These are phyloP conservation scores for Neurospora sp. DNA, from an alignment of 495 filamentous ascomycete species.

Conservation along the genomic window DNA sequence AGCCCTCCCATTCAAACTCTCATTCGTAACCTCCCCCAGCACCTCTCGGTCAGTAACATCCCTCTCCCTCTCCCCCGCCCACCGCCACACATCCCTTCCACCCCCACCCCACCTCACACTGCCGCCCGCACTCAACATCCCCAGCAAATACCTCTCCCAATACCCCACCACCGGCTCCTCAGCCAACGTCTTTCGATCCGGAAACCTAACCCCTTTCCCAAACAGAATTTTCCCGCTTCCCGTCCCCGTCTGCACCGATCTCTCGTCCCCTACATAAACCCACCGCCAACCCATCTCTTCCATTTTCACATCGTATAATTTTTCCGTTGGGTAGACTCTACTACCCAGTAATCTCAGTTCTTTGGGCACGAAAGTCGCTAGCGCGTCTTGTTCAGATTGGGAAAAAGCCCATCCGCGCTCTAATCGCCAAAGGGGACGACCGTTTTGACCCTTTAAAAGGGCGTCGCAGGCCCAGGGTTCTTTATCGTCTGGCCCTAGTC, in stretches of 20 bases:
- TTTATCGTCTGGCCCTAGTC: slow-evolving; percentile 19
- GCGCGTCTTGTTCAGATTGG: not conserved
- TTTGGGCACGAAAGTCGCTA: not conserved
- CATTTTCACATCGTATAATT: slow-evolving; percentile 6
- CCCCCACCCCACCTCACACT: too few species aligned
- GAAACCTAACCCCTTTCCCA: slow-evolving; percentile 30
- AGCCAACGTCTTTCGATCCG: slow-evolving; percentile 8
- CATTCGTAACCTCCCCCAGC: not conserved
- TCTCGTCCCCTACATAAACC: slow-evolving; percentile 28
- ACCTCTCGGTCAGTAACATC: not conserved
- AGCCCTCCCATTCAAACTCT: not conserved
- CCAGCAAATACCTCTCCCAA: slow-evolving; percentile 19
- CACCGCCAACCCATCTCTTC: slow-evolving; percentile 19
- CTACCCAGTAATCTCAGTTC: slow-evolving; percentile 1
- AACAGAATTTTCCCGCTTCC: slow-evolving; percentile 17
- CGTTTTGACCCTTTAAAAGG: slow-evolving; percentile 1
- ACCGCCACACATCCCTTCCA: slow-evolving; percentile 24
- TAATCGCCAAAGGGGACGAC: slow-evolving; percentile 9
- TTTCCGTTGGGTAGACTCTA: slow-evolving; percentile 10
- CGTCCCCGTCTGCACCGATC: slow-evolving; percentile 23
- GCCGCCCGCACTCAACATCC: slow-evolving; percentile 9
- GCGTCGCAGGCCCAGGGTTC: slow-evolving; percentile 16
- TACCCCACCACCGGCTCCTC: slow-evolving; percentile 25
- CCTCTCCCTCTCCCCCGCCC: not conserved
- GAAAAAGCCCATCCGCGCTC: not conserved